Conservation (phyloP, 768 basidiomycete genomes). For the Russula foetens region DNA sequence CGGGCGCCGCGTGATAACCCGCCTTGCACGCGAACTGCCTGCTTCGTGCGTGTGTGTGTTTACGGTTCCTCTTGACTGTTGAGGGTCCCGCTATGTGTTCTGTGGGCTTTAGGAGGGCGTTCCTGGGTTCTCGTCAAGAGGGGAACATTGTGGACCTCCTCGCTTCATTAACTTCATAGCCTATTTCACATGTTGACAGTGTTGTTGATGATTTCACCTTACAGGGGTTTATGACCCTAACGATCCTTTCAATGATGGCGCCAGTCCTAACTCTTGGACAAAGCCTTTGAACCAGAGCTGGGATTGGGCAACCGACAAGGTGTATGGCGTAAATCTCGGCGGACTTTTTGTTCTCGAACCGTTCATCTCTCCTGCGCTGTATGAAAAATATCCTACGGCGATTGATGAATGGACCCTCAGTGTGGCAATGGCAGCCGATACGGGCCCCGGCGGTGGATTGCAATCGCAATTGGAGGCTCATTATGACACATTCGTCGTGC, state of each 20-base stretch:
- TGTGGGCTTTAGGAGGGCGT: not conserved
- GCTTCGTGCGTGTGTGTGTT: not conserved
- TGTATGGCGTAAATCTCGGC: constrained; percentile 65
- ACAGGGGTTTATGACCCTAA: constrained; percentile 62
- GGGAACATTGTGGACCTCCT: not conserved
- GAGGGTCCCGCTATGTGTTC: not conserved
- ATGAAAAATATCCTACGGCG: constrained; percentile 50
- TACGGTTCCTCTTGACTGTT: not conserved
- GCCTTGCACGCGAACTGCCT: not conserved
- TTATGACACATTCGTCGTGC: constrained; percentile 78
- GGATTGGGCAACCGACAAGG: constrained; percentile 55
- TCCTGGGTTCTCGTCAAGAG: not conserved
- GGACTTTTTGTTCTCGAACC: constrained; percentile 79
- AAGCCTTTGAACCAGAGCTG: constrained; percentile 74
- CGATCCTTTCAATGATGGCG: constrained; percentile 70
- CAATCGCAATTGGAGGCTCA: constrained; percentile 59
- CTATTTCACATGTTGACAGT: not conserved
- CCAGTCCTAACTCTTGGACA: constrained; percentile 72
- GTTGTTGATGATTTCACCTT: not conserved
- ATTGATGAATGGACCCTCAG: constrained; percentile 71
- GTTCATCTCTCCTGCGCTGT: constrained; percentile 62
- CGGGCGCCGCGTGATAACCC: not conserved
- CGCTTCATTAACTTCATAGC: not conserved
- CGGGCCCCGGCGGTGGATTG: constrained; percentile 48
- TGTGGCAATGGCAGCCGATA: constrained; percentile 55